Percentiles rank a stretch among this genome's conserved stretches.
Evolutionary conservation across 768 basidiomycete species (phyloP).

Genomic region (Pisolithus microcarpus): DNA sequence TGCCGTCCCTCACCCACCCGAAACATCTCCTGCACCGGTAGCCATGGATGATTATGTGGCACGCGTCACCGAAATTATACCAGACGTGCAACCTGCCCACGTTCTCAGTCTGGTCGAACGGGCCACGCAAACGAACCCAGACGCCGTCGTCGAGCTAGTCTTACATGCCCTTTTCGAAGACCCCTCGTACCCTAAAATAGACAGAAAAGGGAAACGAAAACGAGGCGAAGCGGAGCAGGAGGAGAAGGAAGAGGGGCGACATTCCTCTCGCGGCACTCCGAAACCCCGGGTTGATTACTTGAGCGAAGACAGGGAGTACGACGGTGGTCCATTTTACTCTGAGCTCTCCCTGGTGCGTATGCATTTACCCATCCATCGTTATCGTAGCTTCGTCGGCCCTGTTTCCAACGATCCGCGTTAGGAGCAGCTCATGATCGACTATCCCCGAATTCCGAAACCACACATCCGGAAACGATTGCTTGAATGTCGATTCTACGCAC

Average conservation of each 20-base stretch:
- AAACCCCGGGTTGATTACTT: constrained; percentile 51
- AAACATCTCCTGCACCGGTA: constrained; percentile 10
- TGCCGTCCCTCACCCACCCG: constrained; percentile 10
- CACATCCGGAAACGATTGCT: constrained; percentile 43
- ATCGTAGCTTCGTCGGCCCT: no score
- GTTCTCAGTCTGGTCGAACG: constrained; percentile 41
- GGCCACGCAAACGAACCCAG: constrained; percentile 29
- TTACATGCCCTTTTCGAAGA: constrained; percentile 60
- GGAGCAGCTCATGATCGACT: constrained; percentile 50
- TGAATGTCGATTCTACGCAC: constrained; percentile 49
- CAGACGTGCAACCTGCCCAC: constrained; percentile 59
- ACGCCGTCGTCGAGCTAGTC: constrained; percentile 43
- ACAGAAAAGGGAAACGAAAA: constrained; percentile 42
- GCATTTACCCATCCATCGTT: background rate
- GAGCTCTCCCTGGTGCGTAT: constrained; percentile 44
- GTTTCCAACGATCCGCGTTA: constrained; percentile 13
- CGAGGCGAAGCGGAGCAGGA: constrained; percentile 24
- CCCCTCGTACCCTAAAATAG: constrained; percentile 49
- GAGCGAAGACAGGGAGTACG: constrained; percentile 36
- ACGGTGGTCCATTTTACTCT: constrained; percentile 40
- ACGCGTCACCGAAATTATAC: constrained; percentile 60
- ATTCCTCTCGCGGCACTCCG: constrained; percentile 27
- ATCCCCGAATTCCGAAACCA: constrained; percentile 48
- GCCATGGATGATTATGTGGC: constrained; percentile 31
- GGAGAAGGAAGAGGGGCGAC: constrained; percentile 5